A percentile compares a stretch with the other conserved stretches of the same genome.
These are phyloP conservation scores for Ceratorhiza oryzae-sativae DNA, from an alignment of 1,284 basidiomycete genomes.

Conservation along the genomic window DNA sequence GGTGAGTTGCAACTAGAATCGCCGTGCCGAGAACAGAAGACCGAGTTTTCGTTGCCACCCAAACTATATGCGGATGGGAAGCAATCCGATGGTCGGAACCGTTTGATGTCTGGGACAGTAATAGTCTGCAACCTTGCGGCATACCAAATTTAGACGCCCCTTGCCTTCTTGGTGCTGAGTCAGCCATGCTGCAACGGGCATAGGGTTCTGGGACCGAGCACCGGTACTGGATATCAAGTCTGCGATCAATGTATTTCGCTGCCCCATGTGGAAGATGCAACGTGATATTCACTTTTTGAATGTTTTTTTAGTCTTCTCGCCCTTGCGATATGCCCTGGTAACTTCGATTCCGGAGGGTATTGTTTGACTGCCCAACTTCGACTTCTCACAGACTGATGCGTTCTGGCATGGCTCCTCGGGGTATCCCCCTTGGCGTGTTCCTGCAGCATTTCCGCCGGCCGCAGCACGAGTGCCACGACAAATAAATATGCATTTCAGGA, in stretches of 20 bases:
- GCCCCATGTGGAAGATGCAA: no score
- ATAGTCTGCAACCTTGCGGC: background rate
- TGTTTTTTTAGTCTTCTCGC: no score
- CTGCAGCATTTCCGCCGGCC: background rate
- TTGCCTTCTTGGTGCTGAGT: slow-evolving; percentile 23
- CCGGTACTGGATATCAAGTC: background rate
- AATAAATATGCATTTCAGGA: background rate
- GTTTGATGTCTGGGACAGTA: background rate
- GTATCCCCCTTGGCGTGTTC: background rate
- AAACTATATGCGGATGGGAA: slow-evolving; percentile 10
- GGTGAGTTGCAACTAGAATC: background rate
- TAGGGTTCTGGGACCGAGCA: background rate
- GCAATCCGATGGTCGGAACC: background rate
- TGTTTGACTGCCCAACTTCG: background rate
- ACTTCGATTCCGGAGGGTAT: no score
- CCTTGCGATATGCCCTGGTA: no score
- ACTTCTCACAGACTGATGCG: background rate
- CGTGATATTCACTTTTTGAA: no score
- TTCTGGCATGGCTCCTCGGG: background rate
- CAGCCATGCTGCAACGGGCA: background rate
- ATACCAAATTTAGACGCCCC: slow-evolving; percentile 16
- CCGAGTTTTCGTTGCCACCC: slow-evolving; percentile 3
- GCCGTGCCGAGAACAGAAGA: background rate
- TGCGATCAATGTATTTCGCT: background rate
- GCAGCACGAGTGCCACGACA: background rate